Base-by-base conservation (phyloP, 2,329 filamentous ascomycete species). In the Ceratocystiopsis minuta region DNA sequence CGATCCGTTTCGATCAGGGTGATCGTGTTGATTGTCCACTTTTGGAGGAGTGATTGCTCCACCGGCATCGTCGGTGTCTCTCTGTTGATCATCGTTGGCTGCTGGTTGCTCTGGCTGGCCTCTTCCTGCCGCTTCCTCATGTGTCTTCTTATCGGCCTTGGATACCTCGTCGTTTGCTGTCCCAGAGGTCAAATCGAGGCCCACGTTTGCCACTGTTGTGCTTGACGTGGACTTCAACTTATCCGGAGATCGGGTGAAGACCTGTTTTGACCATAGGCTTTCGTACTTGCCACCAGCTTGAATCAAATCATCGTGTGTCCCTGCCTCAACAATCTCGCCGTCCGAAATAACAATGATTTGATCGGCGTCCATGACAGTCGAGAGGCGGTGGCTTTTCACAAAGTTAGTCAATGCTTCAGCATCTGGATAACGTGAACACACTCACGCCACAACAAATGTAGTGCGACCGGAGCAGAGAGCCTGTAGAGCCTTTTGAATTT, bases 341-440 rank as follows among this genome's bases (percentile, higher is more conserved):
- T 73, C 64, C 36, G 70, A 65, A 37, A 82, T 65, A 11, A 81
- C 78, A 41, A 80, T 66, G 45, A 81, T 80, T 18, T 67, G 64
- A 49, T 81, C 75, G 3, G 77, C 75, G 48, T 77, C 76, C 61
- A 78, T 75, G 42, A 83, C 75, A 0, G 79, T 84, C 0, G 78
- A 80, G 18, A 83, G 60, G 11, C 78, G 70, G 54, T 82, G 78
- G 0, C 72, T 76, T 33, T 33, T 6, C 15, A 3, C 9, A 28
- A 15, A 16, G 33, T 34, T 16, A 34, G 13, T 34, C 3, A 34
- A 34, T 34, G 33, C 14, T 34, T 16, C 5, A 6, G 7, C 7
- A 10, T 10, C 24, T 28, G 24, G 11, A 28, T 6, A 28, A 6
- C 7, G 24, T 10, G 9, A 28, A 16, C n/a, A 12, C 9, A 62